Conservation (phyloP, 192 early-diverging fungal genomes). For the Entomortierella chlamydospora region DNA sequence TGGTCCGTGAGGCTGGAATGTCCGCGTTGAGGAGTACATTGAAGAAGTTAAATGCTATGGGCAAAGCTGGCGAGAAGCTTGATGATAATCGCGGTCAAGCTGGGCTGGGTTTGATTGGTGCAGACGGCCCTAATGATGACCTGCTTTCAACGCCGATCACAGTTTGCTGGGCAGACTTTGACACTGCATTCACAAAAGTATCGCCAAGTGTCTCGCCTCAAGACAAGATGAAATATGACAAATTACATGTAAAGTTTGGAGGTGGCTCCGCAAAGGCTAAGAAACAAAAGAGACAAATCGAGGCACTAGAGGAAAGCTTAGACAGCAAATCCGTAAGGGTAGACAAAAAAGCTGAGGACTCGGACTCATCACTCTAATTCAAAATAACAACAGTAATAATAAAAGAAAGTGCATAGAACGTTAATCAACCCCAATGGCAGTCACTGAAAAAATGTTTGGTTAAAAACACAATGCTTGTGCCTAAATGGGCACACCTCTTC, state of each 20-base stretch:
- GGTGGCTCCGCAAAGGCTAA: conserved; percentile 45
- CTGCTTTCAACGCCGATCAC: conserved; percentile 57
- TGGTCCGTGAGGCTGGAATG: conserved; percentile 86
- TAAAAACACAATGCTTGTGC: too few relatives aligned
- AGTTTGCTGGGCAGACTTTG: conserved; percentile 76
- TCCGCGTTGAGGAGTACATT: conserved; percentile 77
- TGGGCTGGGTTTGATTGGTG: conserved; percentile 9
- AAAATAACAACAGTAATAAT: background rate
- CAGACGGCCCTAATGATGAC: conserved; percentile 9
- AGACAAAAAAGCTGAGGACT: conserved; percentile 15
- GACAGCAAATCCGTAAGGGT: background rate
- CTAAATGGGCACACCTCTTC: too few relatives aligned
- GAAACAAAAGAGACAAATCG: conserved; percentile 33
- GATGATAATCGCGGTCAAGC: conserved; percentile 24
- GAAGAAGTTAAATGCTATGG: conserved; percentile 49
- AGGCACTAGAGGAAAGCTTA: conserved; percentile 1
- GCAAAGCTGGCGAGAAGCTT: conserved; percentile 49
- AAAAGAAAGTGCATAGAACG: background rate
- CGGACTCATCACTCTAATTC: conserved; percentile 25
- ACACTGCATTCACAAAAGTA: conserved; percentile 83
- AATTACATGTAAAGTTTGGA: conserved; percentile 58
- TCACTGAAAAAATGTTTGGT: too few relatives aligned
- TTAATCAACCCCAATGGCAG: too few relatives aligned
- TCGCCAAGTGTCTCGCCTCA: conserved; percentile 81
- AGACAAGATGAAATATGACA: conserved; percentile 61